Evolutionary conservation across 1,284 basidiomycete genomes (phyloP), one percentile per base, ranked within the genome.

Genomic region (Xanthoconium separans): DNA sequence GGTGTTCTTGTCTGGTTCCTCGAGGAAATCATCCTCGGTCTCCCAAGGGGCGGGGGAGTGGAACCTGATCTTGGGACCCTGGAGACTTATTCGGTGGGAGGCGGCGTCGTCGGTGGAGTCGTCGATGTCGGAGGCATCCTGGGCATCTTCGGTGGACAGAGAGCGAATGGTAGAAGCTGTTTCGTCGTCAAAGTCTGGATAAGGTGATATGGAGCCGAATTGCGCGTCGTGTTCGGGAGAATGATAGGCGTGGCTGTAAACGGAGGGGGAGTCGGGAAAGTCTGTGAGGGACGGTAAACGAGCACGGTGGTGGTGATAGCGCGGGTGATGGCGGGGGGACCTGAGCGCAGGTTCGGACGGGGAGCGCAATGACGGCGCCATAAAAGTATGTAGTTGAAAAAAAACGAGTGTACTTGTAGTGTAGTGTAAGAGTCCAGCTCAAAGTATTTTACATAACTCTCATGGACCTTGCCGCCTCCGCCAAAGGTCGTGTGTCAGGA

Each of bases 21-120:
- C 79, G 60, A 77, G 57, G 16, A 71, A 45, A n/a, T 71, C 75
- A 22, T 75, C 78, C 47, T 82, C 85, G 46, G 79, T 73, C 70
- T 91, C 89, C 89, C 89, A 91, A 42, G 89, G 89, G 24, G 89
- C 86, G 29, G 79, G 84, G 55, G 87, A 86, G 69, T 90, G 87
- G 65, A 90, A 83, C 45, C 84, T 82, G 79, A 91, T 87, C 68
- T 83, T 89, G 29, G 89, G 89, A 16, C 89, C 89, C 41, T 87
- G 81, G 50, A 85, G 73, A 63, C 85, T 89, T 70, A 89, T 80
- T 52, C 84, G 54, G 77, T 56, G 75, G 58, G 53, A 77, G n/a
- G n/a, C n/a, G 70, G 51, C 52, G 41, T 60, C 63, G 34, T 78
- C 75, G 22, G 74, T 66, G 48, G 71, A 73, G n/a, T 74, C 74